A percentile compares a stretch with the other conserved stretches of the same genome.
Evolutionary conservation across 2,329 filamentous ascomycete species (phyloP).

Genomic region (Nigrospora sphaerica): DNA sequence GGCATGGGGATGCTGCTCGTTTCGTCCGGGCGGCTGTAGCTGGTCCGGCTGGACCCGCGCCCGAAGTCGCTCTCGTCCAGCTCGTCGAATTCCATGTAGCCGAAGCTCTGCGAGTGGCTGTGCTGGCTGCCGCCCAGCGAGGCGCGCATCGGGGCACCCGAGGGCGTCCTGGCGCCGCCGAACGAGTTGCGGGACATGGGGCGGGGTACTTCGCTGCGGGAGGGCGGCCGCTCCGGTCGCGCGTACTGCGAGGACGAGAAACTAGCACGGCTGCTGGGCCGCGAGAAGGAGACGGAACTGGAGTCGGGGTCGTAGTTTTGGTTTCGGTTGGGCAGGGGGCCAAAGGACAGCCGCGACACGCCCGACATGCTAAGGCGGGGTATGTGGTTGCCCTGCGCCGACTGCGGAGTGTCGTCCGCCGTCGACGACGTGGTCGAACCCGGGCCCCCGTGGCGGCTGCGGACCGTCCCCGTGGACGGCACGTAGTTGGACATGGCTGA

Average conservation of each 20-base stretch:
- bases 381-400: slow-evolving; percentile 40
- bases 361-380: slow-evolving; percentile 55
- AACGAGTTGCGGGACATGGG: slow-evolving; percentile 61
- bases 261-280: slow-evolving; percentile 69
- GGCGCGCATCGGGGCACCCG: slow-evolving; percentile 61
- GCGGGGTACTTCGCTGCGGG: slow-evolving; percentile 49
- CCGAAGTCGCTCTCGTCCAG: slow-evolving; percentile 38
- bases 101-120: slow-evolving; percentile 50
- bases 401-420: slow-evolving; percentile 43
- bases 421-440: slow-evolving; percentile 46
- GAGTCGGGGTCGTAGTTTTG: slow-evolving; percentile 34
- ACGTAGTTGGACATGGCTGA: slow-evolving; percentile 26
- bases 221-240: slow-evolving; percentile 42
- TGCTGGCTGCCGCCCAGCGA: slow-evolving; percentile 61
- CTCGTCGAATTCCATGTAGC: slow-evolving; percentile 47
- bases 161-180: slow-evolving; percentile 53
- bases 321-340: slow-evolving; percentile 48
- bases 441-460: slow-evolving; percentile 61
- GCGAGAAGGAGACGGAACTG: slow-evolving; percentile 41
- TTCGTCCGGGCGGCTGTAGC: slow-evolving; percentile 40
- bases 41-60: slow-evolving; percentile 48
- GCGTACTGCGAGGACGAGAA: slow-evolving; percentile 28
- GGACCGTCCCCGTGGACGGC: slow-evolving; percentile 54
- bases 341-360: slow-evolving; percentile 57
- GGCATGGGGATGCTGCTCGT: slow-evolving; percentile 32